Percentiles rank a stretch among this genome's conserved stretches.
Evolutionary conservation across 495 filamentous ascomycete species (phyloP).

Genomic region (Geoglossum glabrum): DNA sequence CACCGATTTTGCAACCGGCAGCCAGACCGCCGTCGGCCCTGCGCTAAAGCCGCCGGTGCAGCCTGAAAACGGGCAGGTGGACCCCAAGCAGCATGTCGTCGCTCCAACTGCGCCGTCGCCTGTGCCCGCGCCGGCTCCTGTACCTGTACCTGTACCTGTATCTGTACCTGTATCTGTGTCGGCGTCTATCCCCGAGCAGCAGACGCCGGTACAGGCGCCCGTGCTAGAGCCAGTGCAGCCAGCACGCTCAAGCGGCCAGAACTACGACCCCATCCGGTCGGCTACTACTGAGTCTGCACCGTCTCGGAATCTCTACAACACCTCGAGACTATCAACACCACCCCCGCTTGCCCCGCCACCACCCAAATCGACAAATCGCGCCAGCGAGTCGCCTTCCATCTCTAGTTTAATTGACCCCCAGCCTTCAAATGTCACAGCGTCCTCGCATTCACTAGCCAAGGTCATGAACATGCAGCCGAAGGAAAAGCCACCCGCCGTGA

Average conservation of each 20-base stretch:
- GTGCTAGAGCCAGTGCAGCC: background rate
- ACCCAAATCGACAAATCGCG: constrained; percentile 28
- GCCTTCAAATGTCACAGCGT: constrained; percentile 23
- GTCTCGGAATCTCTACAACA: constrained; percentile 29
- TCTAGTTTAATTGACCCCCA: constrained; percentile 74
- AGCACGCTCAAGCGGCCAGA: constrained; percentile 45
- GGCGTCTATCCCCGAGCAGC: constrained; percentile 11
- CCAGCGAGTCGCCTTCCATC: constrained; percentile 76
- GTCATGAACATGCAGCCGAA: constrained; percentile 7
- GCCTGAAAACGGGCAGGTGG: background rate
- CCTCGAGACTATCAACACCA: background rate
- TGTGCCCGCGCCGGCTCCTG: background rate
- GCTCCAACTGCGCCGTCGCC: background rate
- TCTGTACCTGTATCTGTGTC: constrained; percentile 12
- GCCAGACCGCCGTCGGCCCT: background rate
- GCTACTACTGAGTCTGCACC: constrained; percentile 39
- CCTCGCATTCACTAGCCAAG: constrained; percentile 7
- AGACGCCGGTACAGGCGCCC: constrained; percentile 10
- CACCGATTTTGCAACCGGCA: background rate
- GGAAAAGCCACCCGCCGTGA: background rate
- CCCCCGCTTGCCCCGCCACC: constrained; percentile 13
- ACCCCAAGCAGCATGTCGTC: background rate
- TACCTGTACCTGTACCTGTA: background rate
- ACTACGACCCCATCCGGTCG: constrained; percentile 72
- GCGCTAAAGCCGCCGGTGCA: background rate